Evolutionary conservation across 2,329 filamentous ascomycete species (phyloP), one percentile per base, ranked within the genome.

Genomic region (Fusarium xyrophilum): DNA sequence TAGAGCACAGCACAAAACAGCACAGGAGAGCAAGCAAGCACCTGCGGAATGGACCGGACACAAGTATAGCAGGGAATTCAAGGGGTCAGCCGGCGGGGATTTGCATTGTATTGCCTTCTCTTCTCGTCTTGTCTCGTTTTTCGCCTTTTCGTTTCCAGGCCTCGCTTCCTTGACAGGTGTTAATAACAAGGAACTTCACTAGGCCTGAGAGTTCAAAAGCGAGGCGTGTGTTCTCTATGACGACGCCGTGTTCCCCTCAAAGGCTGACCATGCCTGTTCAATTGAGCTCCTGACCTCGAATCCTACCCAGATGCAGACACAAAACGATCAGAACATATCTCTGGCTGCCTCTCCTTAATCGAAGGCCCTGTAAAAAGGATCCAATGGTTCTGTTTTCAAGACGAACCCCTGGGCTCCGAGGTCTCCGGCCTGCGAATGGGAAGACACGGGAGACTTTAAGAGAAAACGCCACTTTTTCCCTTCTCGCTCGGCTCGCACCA

Each of bases 371-470:
- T 46, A 38, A 48, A 52, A 43, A 40, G 15, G 40, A 51, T 48
- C 50, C 60, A 68, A 57, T 62, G 46, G 51, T 43, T 55, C 55
- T 56, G 38, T 40, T 64, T 38, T 50, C 52, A 56, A 43, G 23
- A 56, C 27, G 36, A 28, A 50, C 48, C 67, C 66, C 63, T 64
- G 55, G 51, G 36, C 60, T 69, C 72, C 72, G 72, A 74, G 69
- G 67, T 61, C 60, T 74, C 70, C 72, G 72, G 70, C 55, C 70
- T 71, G 40, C 72, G 72, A 74, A 74, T 74, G 62, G 72, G 72
- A 74, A 67, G 57, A 50, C 65, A 52, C 70, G 72, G 70, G 73
- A 44, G 53, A 48, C 46, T 36, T 32, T 33, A 39, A 50, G 62
- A 39, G 47, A 52, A 55, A 53, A 40, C 60, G 64, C 68, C 69